phyloP scores from a whole-genome alignment of 805 yeast genomes.

The Wickerhamiella domercqiae region DNA sequence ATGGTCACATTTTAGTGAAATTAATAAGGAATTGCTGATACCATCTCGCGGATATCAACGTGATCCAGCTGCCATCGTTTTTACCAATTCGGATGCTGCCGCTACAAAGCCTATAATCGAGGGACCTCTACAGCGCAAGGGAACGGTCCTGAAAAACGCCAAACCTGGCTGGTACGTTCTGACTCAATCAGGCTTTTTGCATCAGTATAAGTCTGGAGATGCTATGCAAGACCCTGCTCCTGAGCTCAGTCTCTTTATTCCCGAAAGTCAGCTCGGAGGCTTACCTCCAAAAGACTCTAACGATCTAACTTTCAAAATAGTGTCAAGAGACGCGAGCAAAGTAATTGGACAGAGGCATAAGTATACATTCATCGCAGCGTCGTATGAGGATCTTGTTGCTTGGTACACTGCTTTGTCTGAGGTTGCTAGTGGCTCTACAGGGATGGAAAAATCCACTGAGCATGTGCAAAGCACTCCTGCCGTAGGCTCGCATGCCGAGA shows the following conservation, averaged over 20 bases:
- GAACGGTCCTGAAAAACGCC: constrained; percentile 28
- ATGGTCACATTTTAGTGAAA: constrained; percentile 29
- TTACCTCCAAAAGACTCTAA: constrained; percentile 22
- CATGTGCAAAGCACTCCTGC: constrained; percentile 2
- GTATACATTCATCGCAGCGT: constrained; percentile 29
- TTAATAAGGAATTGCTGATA: constrained; percentile 24
- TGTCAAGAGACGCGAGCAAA: constrained; percentile 28
- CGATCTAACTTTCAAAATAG: constrained; percentile 28
- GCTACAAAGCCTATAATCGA: constrained; percentile 32
- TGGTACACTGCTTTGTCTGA: constrained; percentile 30
- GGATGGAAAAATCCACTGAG: neutral
- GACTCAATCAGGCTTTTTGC: constrained; percentile 30
- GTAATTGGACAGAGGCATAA: constrained; percentile 21
- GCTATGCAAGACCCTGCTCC: constrained; percentile 29
- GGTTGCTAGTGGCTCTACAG: too few species aligned
- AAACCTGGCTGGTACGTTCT: constrained; percentile 31
- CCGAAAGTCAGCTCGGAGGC: constrained; percentile 30
- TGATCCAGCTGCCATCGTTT: constrained; percentile 23
- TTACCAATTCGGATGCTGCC: constrained; percentile 27
- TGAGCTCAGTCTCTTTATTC: constrained; percentile 30
- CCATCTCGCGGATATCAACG: constrained; percentile 25
- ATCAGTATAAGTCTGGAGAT: constrained; percentile 33
- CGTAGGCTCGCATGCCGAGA: too few species aligned
- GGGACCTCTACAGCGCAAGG: constrained; percentile 32
- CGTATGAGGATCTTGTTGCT: constrained; percentile 30